Base-by-base conservation (phyloP, 1,139 yeast species). In the Suhomyces terraborum region DNA sequence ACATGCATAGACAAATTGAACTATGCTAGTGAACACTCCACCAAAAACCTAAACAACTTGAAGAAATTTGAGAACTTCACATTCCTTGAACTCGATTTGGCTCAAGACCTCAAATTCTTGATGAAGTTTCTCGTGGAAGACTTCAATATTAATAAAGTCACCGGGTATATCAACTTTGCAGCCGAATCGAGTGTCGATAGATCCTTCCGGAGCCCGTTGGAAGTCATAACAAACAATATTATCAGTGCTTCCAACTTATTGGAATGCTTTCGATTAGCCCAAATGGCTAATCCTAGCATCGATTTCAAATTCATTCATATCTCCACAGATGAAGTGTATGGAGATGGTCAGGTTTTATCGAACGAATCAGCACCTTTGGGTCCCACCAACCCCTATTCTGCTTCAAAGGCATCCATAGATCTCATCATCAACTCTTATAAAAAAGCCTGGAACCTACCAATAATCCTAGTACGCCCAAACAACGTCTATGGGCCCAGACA, bases 261-360 rank as follows among this genome's bases (percentile, higher is more conserved):
- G 12, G 84, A 80, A 53, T 63, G 67, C 31, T 56, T 64, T 37
- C 59, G 75, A 27, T 27, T 49, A 10, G 35, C 52, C 7, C 22
- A 32, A 8, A 17, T 26, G 22, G 23, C 36, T 5, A 8, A 24
- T 6, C 43, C 43, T 4, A 22, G 14, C n/a, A 42, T 42, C n/a
- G 37, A 45, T 12, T 45, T 51, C 25, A 40, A 54, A 10, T 64
- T 79, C 36, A 45, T 80, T 3, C 83, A 79, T 52, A 63, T 80
- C 47, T 79, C 84, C 3, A 79, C 85, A 0, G 85, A 80, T 51
- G 85, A 80, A 48, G 84, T 80, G 0, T 80, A 80, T 47, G 84
- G 84, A 1, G 64, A 59, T n/a, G 60, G 54, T 4, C 23, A 21
- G 5, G 47, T 45, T 7, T 41, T 45, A 4, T 69, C 67, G n/a